Evolutionary conservation across 2,329 filamentous ascomycete genomes (phyloP), one percentile per base, ranked within the genome.

Genomic region (Xylariaceae sp.): DNA sequence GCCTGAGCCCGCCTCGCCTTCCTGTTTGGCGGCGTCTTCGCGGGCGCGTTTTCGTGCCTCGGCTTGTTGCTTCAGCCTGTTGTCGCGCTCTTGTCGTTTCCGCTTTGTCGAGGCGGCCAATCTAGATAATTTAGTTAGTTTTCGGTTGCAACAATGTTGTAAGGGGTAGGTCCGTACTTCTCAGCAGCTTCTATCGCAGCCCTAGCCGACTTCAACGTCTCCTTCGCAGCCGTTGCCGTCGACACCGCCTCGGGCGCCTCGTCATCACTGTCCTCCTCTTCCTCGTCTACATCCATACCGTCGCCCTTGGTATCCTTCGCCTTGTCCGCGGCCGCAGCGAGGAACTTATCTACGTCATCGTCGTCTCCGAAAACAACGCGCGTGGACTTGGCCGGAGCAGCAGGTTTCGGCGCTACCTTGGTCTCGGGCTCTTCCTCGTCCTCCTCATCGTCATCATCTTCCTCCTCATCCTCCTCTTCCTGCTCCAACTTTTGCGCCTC

Each of bases 201-300:
- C 61, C 80, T 75, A 1, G 76, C 74, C 2, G 77, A 76, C 64
- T 79, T 75, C 61, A 77, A 76, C 18, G 76, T 73, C 60, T 79
- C 73, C 11, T 73, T 75, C 1, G 80, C 81, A 2, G 77, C 80
- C 52, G 75, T 75, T 10, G 73, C 70, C 1, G 81, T 81, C 0
- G 82, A 84, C n/a, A 85, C 77, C 2, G 80, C 82, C 70, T 85
- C 83, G 7, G 82, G 82, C 0, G 82, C 82, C 52, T 80, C 82
- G 55, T 84, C 81, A 48, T 77, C 78, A 10, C 57, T 59, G 2
- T 77, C 76, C 1, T 74, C 74, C 6, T 74, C 72, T 2, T 76
- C 74, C 1, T 74, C 73, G 2, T 74, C 74, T 7, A 74, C 72
- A 2, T 75, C 74, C 1, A 74, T 73, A 13, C 71, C 58, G 3